Evolutionary conservation across 1,284 basidiomycete species (phyloP), one percentile per base, ranked within the genome.

Genomic region (Pseudozyma pruni): DNA sequence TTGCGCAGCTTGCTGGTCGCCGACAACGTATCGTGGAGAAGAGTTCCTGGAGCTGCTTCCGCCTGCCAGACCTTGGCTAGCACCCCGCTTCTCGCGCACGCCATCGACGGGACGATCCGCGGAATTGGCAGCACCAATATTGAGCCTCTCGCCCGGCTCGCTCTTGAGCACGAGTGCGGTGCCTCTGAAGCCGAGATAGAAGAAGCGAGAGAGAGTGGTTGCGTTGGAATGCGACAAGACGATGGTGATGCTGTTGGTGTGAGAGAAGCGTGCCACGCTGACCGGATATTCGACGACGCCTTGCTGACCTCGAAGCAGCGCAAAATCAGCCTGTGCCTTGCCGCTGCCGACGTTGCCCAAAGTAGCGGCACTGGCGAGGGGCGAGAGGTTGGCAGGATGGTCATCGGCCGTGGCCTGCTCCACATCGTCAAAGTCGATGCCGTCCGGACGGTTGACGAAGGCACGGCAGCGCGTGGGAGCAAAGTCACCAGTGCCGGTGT

Each of bases 311-410:
- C 64, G 62, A 29, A 79, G 42, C 14, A 81, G 53, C 7, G 74
- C 69, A 67, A 81, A 81, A 48, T 81, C 79, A 10, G 79, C 79
- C 54, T 81, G 79, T 8, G 79, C 70, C 22, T 68, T 76, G 20
- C 74, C 79, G 19, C 64, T 72, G n/a, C 59, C 61, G 1, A 74
- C 58, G 8, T 56, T 49, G 9, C 76, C 79, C 1, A 79, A 47
- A 5, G 56, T 62, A 17, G 64, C 58, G 16, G 61, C 62, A n/a
- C 41, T 54, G 8, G 50, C 55, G 8, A 56, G 25, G 1, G 50
- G 55, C 10, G 48, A 54, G 8, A 47, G 32, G 2, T 58, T 38
- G 34, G 52, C 34, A 1, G 61, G 63, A 46, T 66, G 70, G 3
- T 45, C 32, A 10, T 49, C 33, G 6, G 69, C 40, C 13, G 69